A percentile compares a stretch with the other conserved stretches of the same genome.
Conservation (phyloP, 2,329 filamentous ascomycete genomes). For the Botrytis squamosa region DNA sequence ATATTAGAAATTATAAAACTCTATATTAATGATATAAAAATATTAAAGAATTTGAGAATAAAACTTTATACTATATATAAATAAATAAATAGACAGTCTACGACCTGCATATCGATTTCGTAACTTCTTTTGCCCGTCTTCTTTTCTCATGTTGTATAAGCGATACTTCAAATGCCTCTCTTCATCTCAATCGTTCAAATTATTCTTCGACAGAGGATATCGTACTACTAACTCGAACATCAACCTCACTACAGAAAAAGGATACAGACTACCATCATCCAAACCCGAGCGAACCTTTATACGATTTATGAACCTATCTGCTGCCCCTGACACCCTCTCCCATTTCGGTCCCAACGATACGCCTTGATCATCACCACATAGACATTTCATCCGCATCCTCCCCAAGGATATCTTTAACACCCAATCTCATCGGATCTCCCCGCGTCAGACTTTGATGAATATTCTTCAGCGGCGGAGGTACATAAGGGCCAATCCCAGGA, state of each 20-base stretch:
- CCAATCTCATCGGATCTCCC: background rate
- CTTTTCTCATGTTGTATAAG: background rate
- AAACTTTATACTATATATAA: too few relatives aligned
- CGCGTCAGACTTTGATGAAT: background rate
- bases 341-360: too few relatives aligned
- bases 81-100: background rate
- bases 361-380: background rate
- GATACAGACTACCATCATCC: background rate
- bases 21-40: too few relatives aligned
- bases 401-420: background rate
- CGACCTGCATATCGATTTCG: accelerated
- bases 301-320: background rate
- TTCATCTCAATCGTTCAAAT: background rate
- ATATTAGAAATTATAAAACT: background rate
- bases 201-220: background rate
- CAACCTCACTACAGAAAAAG: too few relatives aligned
- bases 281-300: too few relatives aligned
- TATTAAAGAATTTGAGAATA: background rate
- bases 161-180: background rate
- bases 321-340: accelerated
- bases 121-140: background rate
- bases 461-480: background rate
- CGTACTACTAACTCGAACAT: background rate
- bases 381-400: background rate
- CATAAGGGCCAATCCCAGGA: background rate